Evolutionary conservation across 768 basidiomycete species (phyloP).

Genomic region (Hydnum rufescens): DNA sequence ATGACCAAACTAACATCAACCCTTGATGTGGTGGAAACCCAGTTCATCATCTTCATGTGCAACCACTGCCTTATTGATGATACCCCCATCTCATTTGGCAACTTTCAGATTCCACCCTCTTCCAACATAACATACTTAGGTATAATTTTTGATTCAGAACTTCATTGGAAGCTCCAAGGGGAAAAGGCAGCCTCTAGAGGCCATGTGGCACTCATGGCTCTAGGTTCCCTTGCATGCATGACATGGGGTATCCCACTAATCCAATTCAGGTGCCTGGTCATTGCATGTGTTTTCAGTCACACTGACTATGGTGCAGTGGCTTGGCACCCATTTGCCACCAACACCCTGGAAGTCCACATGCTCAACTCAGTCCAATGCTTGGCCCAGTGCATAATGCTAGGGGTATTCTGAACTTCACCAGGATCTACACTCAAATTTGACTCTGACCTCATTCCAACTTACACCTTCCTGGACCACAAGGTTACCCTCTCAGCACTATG

Average conservation of each 20-base stretch:
- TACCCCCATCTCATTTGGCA: not conserved
- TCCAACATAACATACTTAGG: not conserved
- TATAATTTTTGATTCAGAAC: slow-evolving; percentile 1
- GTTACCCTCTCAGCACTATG: not conserved
- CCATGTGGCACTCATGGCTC: slow-evolving; percentile 2
- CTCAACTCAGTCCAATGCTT: slow-evolving; percentile 1
- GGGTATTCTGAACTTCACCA: slow-evolving; percentile 5
- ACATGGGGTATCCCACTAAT: slow-evolving; percentile 4
- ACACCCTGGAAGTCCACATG: not conserved
- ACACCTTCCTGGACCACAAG: not conserved
- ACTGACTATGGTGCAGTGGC: slow-evolving; percentile 4
- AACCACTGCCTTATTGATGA: not conserved
- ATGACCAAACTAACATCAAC: too few relatives aligned
- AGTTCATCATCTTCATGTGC: slow-evolving; percentile 1
- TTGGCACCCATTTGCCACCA: slow-evolving; percentile 3
- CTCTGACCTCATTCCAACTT: not conserved
- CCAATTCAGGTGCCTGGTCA: not conserved
- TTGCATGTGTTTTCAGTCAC: not conserved
- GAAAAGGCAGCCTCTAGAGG: not conserved
- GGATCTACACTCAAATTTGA: not conserved
- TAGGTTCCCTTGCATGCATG: slow-evolving; percentile 1
- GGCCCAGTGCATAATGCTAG: slow-evolving; percentile 1
- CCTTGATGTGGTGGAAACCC: slow-evolving; percentile 2
- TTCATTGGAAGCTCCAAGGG: slow-evolving; percentile 1
- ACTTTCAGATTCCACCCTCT: not conserved